These are phyloP conservation scores for Iberis amara DNA, from an alignment of 441 rosid genomes.

Conservation along the genomic window DNA sequence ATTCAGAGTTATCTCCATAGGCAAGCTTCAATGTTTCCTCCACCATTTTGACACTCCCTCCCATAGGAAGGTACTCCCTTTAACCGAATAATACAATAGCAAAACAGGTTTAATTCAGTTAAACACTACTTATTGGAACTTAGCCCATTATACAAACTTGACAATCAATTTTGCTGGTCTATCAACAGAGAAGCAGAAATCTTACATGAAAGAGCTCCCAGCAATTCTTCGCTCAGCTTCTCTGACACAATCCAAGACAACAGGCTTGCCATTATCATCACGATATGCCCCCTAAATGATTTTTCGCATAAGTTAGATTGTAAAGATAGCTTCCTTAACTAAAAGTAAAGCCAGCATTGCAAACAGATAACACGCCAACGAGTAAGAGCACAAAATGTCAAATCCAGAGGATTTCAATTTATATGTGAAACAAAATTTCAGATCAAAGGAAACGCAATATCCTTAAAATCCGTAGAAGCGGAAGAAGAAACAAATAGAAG, in stretches of 20 bases:
- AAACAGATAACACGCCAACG: neutral
- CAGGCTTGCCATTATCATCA: slow-evolving; percentile 93
- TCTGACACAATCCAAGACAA: slow-evolving; percentile 78
- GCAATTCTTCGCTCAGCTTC: slow-evolving; percentile 87
- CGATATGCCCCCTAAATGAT: slow-evolving; percentile 78
- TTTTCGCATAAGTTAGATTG: neutral
- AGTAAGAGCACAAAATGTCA: neutral
- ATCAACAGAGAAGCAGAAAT: neutral
- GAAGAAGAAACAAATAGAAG: neutral
- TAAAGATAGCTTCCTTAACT: slow-evolving; percentile 5
- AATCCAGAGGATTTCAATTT: too few relatives aligned
- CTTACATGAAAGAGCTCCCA: slow-evolving; percentile 68
- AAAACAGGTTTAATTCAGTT: too few relatives aligned
- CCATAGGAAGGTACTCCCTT: slow-evolving; percentile 99
- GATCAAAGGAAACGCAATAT: too few relatives aligned
- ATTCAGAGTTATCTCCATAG: slow-evolving; percentile 77
- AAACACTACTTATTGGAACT: neutral
- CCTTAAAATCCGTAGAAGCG: too few relatives aligned
- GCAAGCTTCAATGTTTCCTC: slow-evolving; percentile 88
- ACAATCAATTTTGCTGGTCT: neutral
- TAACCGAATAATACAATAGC: neutral
- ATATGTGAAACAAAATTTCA: too few relatives aligned
- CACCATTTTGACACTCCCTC: slow-evolving; percentile 86
- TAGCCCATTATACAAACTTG: neutral
- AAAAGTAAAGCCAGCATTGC: neutral